Base-by-base conservation (phyloP, 495 filamentous ascomycete species). In the Trichoderma erinaceum region DNA sequence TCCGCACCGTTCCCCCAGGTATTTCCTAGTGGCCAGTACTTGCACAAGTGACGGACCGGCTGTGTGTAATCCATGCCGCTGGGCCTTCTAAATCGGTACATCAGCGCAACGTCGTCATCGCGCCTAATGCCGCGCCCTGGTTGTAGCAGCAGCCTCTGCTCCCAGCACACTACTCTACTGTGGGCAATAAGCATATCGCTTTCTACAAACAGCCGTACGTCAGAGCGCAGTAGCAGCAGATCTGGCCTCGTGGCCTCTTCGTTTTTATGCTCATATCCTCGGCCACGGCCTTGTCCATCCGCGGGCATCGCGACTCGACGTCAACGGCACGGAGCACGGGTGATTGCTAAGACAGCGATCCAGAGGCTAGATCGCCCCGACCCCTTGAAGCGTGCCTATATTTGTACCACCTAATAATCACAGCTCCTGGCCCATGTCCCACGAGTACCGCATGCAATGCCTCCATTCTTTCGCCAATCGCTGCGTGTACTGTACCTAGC, bases 1-100 rank as follows among this genome's bases (percentile, higher is more conserved):
- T 61, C 56, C 56, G 56, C 56, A 61, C 56, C 56, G 56, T 61
- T 61, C 56, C 56, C 56, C 56, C 7, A 61, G 25, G 56, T 61
- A 27, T 15, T 32, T 21, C 25, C 56, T 61, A 32, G 56, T 11
- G 25, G 25, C 23, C 25, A 61, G 56, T 61, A 61, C 56, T 11
- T 52, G 18, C 48, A 21, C 18, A 21, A 6, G 16, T 21, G n/a
- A 61, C 25, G 56, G 3, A 32, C 56, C 23, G 23, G 29, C 16
- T 27, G 56, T 11, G 27, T 32, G 56, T 13, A 27, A 61, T 61
- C 27, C 23, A 32, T 58, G 50, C 6, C 6, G 50, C 50, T 58
- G 44, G 44, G 44, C 44, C 44, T 52, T 4, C 48, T 21, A 52
- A 21, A 52, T 52, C 48, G 48, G 48, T 52, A 4, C 48, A 21